Conservation (phyloP, 1,284 basidiomycete genomes). For the Sutorius eximius region DNA sequence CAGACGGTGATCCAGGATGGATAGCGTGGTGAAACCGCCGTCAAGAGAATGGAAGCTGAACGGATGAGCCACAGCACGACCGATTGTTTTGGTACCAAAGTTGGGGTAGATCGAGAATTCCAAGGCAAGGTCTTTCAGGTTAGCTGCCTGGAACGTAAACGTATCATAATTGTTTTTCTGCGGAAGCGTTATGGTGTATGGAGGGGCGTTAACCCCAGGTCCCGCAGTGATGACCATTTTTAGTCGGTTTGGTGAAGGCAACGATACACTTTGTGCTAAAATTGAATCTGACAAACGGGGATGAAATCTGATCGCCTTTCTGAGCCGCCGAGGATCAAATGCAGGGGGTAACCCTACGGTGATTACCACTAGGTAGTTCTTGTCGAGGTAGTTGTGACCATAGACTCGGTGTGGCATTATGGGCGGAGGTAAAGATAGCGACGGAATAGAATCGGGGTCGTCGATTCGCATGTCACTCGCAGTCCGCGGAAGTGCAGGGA, state of each 20-base stretch:
- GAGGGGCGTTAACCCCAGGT: constrained; percentile 79
- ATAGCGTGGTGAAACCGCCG: constrained; percentile 52
- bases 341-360: constrained; percentile 72
- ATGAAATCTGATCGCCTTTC: constrained; percentile 59
- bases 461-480: constrained; percentile 33
- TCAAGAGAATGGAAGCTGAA: constrained; percentile 65
- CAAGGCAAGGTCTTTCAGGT: constrained; percentile 72
- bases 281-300: constrained; percentile 67
- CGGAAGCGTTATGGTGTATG: constrained; percentile 87
- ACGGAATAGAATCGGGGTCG: constrained; percentile 88
- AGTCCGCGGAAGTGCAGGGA: constrained; percentile 15
- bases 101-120: constrained; percentile 97
- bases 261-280: constrained; percentile 43
- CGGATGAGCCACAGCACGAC: constrained; percentile 87
- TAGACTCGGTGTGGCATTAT: constrained; percentile 96
- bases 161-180: constrained; percentile 79
- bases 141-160: constrained; percentile 83
- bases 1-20: constrained; percentile 90
- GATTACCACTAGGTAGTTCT: constrained; percentile 85
- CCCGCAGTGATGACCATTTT: constrained; percentile 91
- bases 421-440: constrained; percentile 91
- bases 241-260: constrained; percentile 77
- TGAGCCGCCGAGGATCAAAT: constrained; percentile 28
- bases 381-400: constrained; percentile 90
- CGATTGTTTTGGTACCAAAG: constrained; percentile 98